Evolutionary conservation across 1,284 basidiomycete species (phyloP).

Genomic region (Cryptococcus sp.): DNA sequence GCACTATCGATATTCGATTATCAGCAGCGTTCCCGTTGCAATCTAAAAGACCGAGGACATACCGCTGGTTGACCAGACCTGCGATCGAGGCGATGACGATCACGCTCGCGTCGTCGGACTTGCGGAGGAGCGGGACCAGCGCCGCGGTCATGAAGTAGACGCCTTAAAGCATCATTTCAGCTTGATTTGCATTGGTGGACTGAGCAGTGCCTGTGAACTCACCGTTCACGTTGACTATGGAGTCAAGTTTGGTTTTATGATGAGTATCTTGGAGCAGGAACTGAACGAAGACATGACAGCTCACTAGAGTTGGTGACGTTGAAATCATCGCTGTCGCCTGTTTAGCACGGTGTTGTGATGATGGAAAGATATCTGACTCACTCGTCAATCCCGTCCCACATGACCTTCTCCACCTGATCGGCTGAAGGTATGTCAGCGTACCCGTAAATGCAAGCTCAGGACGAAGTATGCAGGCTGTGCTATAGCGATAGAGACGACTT

Average conservation of each 20-base stretch:
- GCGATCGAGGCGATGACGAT: constrained; percentile 50
- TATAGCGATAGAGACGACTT: constrained; percentile 1
- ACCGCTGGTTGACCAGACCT: constrained; percentile 45
- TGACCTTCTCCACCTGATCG: constrained; percentile 37
- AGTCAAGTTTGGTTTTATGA: not conserved
- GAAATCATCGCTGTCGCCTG: constrained; percentile 36
- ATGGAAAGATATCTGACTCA: constrained; percentile 17
- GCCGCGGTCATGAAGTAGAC: constrained; percentile 49
- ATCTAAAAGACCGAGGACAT: not conserved
- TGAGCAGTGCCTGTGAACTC: not conserved
- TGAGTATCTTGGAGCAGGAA: not conserved
- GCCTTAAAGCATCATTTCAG: constrained; percentile 9
- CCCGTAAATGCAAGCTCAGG: not conserved
- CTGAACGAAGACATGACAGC: constrained; percentile 3
- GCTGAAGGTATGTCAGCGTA: constrained; percentile 20
- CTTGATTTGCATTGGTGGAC: not conserved
- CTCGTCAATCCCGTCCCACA: constrained; percentile 45
- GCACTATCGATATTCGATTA: constrained; percentile 11
- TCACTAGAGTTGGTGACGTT: constrained; percentile 35
- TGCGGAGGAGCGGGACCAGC: constrained; percentile 43
- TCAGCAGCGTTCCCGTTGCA: not conserved
- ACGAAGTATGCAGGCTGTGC: not conserved
- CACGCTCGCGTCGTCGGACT: constrained; percentile 44
- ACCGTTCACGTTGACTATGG: constrained; percentile 41
- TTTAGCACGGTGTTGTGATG: too few species aligned